phyloP scores from a whole-genome alignment of 805 yeast genomes.

The Nakazawaea peltata region DNA sequence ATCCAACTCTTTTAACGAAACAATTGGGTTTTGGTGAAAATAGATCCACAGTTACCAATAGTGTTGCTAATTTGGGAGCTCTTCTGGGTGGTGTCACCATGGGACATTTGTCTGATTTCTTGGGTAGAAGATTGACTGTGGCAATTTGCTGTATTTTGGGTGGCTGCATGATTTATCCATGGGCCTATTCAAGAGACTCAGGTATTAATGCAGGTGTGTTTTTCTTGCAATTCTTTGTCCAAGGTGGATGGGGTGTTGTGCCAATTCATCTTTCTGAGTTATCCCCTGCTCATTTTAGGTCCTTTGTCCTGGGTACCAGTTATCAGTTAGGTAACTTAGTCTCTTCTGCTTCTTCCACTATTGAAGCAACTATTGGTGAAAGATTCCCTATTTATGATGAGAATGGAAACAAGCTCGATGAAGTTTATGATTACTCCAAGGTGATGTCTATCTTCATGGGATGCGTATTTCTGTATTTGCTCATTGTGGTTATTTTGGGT shows the following conservation, averaged over 20 bases:
- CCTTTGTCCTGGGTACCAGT: conserved; percentile 54
- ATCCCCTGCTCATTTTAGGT: conserved; percentile 52
- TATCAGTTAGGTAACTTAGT: conserved; percentile 65
- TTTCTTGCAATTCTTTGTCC: conserved; percentile 54
- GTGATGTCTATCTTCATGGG: conserved; percentile 66
- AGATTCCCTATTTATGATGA: conserved; percentile 34
- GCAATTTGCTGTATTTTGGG: conserved; percentile 44
- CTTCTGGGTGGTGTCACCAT: conserved; percentile 45
- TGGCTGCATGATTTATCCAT: conserved; percentile 56
- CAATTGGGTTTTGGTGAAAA: conserved; percentile 35
- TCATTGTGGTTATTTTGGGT: conserved; percentile 45
- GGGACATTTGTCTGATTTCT: conserved; percentile 45
- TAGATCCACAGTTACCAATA: conserved; percentile 44
- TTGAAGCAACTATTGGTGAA: conserved; percentile 55
- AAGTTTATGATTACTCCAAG: conserved; percentile 41
- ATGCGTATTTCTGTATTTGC: conserved; percentile 46
- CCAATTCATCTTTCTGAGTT: conserved; percentile 57
- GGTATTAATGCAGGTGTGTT: conserved; percentile 53
- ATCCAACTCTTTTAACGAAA: conserved; percentile 42
- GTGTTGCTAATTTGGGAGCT: conserved; percentile 53
- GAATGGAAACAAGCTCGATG: conserved; percentile 19
- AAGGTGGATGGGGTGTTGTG: conserved; percentile 65
- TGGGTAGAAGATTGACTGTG: conserved; percentile 48
- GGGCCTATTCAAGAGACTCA: conserved; percentile 39
- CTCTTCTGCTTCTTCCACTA: conserved; percentile 61